Evolutionary conservation across 176 grass and related monocot genomes (phyloP).

Genomic region (Chloris gayana): DNA sequence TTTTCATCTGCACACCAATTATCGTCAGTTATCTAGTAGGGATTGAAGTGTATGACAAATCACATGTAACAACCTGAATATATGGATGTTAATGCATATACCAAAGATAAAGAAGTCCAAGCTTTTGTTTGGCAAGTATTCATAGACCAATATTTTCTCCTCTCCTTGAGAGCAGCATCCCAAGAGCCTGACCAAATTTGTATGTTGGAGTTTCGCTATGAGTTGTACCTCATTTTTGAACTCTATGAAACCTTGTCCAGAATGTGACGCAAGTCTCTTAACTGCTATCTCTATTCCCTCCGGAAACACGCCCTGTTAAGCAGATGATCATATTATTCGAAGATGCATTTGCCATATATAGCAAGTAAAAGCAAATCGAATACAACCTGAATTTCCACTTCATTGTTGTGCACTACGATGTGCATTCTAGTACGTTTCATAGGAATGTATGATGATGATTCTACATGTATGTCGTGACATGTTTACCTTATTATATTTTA

Average conservation of each 20-base stretch:
- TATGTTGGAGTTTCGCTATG: slow-evolving; percentile 43
- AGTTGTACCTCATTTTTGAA: slow-evolving; percentile 39
- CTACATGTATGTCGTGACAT: not conserved
- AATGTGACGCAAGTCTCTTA: slow-evolving; percentile 37
- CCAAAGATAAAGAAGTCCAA: slow-evolving; percentile 70
- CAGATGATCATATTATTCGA: not conserved
- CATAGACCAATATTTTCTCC: slow-evolving; percentile 67
- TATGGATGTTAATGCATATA: slow-evolving; percentile 1
- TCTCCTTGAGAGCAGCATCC: slow-evolving; percentile 46
- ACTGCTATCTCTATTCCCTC: slow-evolving; percentile 34
- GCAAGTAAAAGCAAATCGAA: not conserved
- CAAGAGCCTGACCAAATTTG: slow-evolving; percentile 41
- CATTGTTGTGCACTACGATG: not conserved
- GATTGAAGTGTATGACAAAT: not conserved
- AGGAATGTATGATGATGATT: not conserved
- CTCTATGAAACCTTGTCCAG: slow-evolving; percentile 38
- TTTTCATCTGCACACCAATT: slow-evolving; percentile 31
- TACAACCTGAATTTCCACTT: not conserved
- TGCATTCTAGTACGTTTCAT: no score
- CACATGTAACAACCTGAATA: not conserved
- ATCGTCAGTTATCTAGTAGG: not conserved
- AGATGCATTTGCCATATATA: not conserved
- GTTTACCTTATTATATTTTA: no score
- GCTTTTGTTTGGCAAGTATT: slow-evolving; percentile 73
- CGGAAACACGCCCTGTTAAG: slow-evolving; percentile 21